A percentile compares a stretch with the other conserved stretches of the same genome.
Evolutionary conservation across 192 early-diverging fungal species (phyloP).

Genomic region (Backusella macrospora): DNA sequence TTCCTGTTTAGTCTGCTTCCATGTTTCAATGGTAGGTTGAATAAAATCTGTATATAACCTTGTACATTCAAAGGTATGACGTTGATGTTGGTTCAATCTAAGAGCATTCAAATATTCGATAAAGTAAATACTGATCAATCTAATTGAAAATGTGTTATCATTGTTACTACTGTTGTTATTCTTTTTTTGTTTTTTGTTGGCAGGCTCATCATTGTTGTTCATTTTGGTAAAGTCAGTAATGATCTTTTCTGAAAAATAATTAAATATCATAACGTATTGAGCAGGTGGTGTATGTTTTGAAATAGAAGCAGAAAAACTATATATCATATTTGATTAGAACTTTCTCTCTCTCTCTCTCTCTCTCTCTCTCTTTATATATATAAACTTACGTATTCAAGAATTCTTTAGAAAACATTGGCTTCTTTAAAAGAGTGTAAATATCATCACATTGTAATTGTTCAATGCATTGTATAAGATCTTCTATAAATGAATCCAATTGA

Average conservation of each 20-base stretch:
- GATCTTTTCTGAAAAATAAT: slow-evolving; percentile 21
- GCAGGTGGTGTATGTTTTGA: slow-evolving; percentile 32
- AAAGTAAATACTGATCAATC: slow-evolving; percentile 18
- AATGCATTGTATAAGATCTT: slow-evolving; percentile 22
- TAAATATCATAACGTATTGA: slow-evolving; percentile 30
- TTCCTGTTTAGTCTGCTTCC: background rate
- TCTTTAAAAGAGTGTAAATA: slow-evolving; percentile 11
- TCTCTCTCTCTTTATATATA: no score
- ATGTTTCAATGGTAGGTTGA: slow-evolving; percentile 7
- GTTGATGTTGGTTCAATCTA: slow-evolving; percentile 16
- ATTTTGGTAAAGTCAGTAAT: background rate
- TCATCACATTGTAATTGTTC: slow-evolving; percentile 7
- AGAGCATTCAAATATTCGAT: slow-evolving; percentile 19
- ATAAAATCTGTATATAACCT: slow-evolving; percentile 6
- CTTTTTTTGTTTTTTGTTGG: slow-evolving; percentile 3
- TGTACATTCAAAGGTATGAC: background rate
- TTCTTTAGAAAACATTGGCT: slow-evolving; percentile 29
- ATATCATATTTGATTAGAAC: background rate
- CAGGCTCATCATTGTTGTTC: background rate
- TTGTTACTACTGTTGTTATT: background rate
- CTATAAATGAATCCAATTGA: slow-evolving; percentile 37
- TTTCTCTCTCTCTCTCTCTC: background rate
- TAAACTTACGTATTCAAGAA: slow-evolving; percentile 34
- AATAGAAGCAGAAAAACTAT: slow-evolving; percentile 29
- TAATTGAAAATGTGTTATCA: background rate